Conservation (phyloP, 345 rosid species). For the Leavenworthia alabamica region DNA sequence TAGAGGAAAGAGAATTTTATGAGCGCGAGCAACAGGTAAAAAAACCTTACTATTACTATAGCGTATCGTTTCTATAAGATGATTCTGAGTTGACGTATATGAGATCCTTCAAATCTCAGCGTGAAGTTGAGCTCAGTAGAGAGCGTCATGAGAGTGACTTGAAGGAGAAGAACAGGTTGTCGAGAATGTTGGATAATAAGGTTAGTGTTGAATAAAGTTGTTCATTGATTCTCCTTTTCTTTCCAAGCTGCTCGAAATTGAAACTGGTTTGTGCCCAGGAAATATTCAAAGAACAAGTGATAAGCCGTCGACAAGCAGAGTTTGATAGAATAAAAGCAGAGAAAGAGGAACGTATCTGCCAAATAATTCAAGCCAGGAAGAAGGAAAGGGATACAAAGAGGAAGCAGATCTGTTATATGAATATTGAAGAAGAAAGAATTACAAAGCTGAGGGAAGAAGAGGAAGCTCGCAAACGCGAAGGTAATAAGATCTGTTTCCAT, state of each 20-base stretch:
- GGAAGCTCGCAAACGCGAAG: conserved; percentile 81
- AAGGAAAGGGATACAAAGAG: conserved; percentile 68
- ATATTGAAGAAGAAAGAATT: conserved; percentile 58
- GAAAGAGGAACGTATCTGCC: conserved; percentile 69
- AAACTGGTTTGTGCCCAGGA: conserved; percentile 31
- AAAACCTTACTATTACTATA: background rate
- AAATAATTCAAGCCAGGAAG: conserved; percentile 53
- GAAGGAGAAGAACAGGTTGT: conserved; percentile 72
- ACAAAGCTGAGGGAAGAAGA: conserved; percentile 72
- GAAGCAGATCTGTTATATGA: conserved; percentile 61
- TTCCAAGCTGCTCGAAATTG: conserved; percentile 2
- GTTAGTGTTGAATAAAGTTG: conserved; percentile 30
- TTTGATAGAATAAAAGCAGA: conserved; percentile 55
- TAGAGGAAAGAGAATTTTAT: conserved; percentile 75
- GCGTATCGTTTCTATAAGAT: background rate
- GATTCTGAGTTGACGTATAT: background rate
- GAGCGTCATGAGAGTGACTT: conserved; percentile 91
- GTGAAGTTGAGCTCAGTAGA: conserved; percentile 74
- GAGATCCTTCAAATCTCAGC: conserved; percentile 34
- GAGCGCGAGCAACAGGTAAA: conserved; percentile 89
- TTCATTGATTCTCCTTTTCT: background rate
- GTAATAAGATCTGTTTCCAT: conserved; percentile 31
- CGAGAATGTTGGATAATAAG: conserved; percentile 71
- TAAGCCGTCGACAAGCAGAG: conserved; percentile 59
- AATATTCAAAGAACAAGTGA: conserved; percentile 66